Percentiles rank a stretch among this genome's conserved stretches.
Evolutionary conservation across 768 basidiomycete species (phyloP).

Genomic region (Lentinus brumalis): DNA sequence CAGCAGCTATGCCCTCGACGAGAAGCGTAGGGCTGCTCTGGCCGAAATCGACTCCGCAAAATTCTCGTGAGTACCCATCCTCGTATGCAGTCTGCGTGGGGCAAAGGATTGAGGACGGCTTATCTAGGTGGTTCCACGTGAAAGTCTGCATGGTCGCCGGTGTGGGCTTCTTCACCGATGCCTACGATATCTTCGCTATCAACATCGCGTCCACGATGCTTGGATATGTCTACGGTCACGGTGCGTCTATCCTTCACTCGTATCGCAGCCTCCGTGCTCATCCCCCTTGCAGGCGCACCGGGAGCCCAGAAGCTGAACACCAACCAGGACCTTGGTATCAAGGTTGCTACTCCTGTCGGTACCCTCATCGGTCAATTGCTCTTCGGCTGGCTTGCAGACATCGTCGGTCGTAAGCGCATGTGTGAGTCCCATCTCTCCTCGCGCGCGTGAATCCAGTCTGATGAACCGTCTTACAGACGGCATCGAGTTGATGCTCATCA

Average conservation of each 20-base stretch:
- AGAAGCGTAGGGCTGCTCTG: slow-evolving; percentile 78
- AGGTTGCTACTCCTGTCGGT: slow-evolving; percentile 76
- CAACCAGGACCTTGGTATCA: slow-evolving; percentile 76
- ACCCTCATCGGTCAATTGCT: slow-evolving; percentile 75
- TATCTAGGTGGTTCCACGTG: slow-evolving; percentile 76
- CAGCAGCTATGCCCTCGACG: slow-evolving; percentile 51
- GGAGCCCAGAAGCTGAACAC: slow-evolving; percentile 38
- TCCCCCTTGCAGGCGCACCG: not conserved
- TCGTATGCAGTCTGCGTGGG: not conserved
- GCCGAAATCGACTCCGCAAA: slow-evolving; percentile 85
- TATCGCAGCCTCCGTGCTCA: not conserved
- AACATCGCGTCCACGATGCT: slow-evolving; percentile 84
- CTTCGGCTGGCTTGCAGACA: slow-evolving; percentile 81
- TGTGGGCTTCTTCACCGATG: slow-evolving; percentile 86
- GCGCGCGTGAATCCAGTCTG: not conserved
- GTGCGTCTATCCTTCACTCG: not conserved
- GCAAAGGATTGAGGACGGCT: not conserved
- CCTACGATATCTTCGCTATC: slow-evolving; percentile 88
- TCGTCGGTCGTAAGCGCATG: slow-evolving; percentile 78
- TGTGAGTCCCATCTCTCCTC: slow-evolving; percentile 47
- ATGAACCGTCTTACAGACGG: slow-evolving; percentile 47
- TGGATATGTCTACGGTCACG: slow-evolving; percentile 71
- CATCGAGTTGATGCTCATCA: slow-evolving; percentile 79
- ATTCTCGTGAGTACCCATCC: slow-evolving; percentile 63
- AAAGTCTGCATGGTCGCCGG: slow-evolving; percentile 63